These are phyloP conservation scores for Pueraria montana DNA, from an alignment of 306 rosid species.

Conservation along the genomic window DNA sequence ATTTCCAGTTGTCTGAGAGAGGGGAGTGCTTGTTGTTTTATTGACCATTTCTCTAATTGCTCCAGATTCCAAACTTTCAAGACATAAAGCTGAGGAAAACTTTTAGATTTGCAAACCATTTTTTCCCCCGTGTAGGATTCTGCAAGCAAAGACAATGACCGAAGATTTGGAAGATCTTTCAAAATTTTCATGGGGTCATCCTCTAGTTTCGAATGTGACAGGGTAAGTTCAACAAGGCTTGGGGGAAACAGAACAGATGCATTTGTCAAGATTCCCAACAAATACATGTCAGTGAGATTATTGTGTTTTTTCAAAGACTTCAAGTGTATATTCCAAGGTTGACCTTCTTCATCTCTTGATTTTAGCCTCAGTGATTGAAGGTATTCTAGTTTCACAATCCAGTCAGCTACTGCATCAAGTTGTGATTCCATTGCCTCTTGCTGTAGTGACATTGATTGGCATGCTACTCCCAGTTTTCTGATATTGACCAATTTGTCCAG, in stretches of 20 bases:
- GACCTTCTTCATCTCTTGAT: slow-evolving; percentile 43
- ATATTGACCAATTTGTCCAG: slow-evolving; percentile 44
- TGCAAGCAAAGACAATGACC: slow-evolving; percentile 34
- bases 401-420: slow-evolving; percentile 34
- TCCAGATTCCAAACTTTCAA: slow-evolving; percentile 50
- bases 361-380: slow-evolving; percentile 48
- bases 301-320: neutral
- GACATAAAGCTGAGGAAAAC: slow-evolving; percentile 51
- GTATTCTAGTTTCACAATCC: slow-evolving; percentile 35
- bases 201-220: slow-evolving; percentile 50
- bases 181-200: slow-evolving; percentile 50
- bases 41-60: slow-evolving; percentile 22
- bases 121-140: slow-evolving; percentile 41
- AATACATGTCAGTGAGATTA: slow-evolving; percentile 39
- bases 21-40: slow-evolving; percentile 48
- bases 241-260: slow-evolving; percentile 20
- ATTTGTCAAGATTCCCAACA: slow-evolving; percentile 33
- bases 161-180: slow-evolving; percentile 47
- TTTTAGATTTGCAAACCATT: slow-evolving; percentile 14
- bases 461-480: slow-evolving; percentile 51
- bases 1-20: slow-evolving; percentile 56
- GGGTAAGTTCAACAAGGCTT: slow-evolving; percentile 49
- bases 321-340: slow-evolving; percentile 32
- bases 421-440: slow-evolving; percentile 19
- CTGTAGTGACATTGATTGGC: slow-evolving; percentile 39